Base-by-base conservation (phyloP, 1,284 basidiomycete genomes). In the Polyporus tsugae region DNA sequence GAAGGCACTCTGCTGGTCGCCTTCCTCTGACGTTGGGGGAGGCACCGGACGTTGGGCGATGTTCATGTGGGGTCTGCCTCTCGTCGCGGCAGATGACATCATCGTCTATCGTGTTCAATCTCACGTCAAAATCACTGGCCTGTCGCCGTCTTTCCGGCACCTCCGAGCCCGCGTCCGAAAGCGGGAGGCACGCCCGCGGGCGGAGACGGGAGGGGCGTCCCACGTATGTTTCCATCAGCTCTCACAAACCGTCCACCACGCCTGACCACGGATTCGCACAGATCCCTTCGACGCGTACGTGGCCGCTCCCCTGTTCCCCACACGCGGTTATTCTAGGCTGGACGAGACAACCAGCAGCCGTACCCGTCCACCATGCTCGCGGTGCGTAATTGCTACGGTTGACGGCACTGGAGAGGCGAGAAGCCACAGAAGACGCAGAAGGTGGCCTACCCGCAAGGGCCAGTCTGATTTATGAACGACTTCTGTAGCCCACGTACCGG, bases 321-420 rank as follows among this genome's bases (percentile, higher is more conserved):
- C 55, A 11, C 29, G 46, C 46, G 46, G 46, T 25, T 49, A 55
- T 55, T 55, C 52, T 35, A 58, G 55, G 55, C 55, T 38, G 55
- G 55, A 58, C 55, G 33, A 38, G 17, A 7, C 55, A 22, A n/a
- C 55, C 55, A 58, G 35, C 35, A 19, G 55, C 35, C 35, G 55
- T 38, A 58, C 35, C 7, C 29, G 19, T 38, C 55, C 19, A 10
- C 55, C 55, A 33, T n/a, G 10, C n/a, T 38, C 55, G 33, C 55
- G 35, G 55, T 38, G 17, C 35, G 55, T 35, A 58, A n/a, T 13
- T 38, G 19, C 35, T 38, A 38, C 55, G 17, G 33, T 38, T n/a
- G 55, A 6, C 55, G 33, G 55, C 55, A 36, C 19, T 38, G 35
- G 55, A 19, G 19, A 38, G 33, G 55, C 55, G 35, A 35, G 35